phyloP scores from a whole-genome alignment of 192 early-diverging fungal genomes.

The Mortierella antarctica region DNA sequence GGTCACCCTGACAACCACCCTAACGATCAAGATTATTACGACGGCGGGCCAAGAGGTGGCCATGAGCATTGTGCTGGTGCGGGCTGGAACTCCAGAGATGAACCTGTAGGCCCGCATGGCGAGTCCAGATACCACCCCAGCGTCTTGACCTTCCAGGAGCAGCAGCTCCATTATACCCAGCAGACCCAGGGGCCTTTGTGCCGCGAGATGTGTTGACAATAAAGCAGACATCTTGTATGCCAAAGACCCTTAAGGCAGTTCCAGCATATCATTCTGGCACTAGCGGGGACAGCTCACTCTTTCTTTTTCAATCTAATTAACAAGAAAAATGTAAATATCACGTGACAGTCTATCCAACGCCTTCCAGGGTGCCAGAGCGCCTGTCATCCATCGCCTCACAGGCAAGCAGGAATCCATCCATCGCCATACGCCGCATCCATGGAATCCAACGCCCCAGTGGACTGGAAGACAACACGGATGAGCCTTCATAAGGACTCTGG shows the following conservation, averaged over 20 bases:
- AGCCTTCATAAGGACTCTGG: no score
- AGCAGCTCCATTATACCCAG: constrained; percentile 41
- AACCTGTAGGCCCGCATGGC: constrained; percentile 32
- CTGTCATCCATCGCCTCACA: neutral
- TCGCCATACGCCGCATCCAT: neutral
- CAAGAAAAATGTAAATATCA: constrained; percentile 52
- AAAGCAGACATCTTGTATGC: neutral
- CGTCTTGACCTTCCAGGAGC: constrained; percentile 39
- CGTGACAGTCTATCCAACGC: neutral
- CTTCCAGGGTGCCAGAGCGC: neutral
- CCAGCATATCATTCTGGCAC: neutral
- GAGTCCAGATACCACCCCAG: constrained; percentile 18
- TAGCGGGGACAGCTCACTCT: constrained; percentile 17
- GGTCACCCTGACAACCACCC: neutral
- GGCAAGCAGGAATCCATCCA: constrained; percentile 11
- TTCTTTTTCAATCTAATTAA: constrained; percentile 40
- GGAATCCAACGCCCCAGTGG: neutral
- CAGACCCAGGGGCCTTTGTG: constrained; percentile 17
- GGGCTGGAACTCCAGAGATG: constrained; percentile 20
- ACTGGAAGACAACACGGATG: neutral
- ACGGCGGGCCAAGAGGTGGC: neutral
- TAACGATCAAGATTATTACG: neutral
- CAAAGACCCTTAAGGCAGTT: neutral
- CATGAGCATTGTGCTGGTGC: neutral
- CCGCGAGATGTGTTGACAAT: constrained; percentile 18